phyloP scores from a whole-genome alignment of 306 rosid genomes.

The Rubus parviflorus region DNA sequence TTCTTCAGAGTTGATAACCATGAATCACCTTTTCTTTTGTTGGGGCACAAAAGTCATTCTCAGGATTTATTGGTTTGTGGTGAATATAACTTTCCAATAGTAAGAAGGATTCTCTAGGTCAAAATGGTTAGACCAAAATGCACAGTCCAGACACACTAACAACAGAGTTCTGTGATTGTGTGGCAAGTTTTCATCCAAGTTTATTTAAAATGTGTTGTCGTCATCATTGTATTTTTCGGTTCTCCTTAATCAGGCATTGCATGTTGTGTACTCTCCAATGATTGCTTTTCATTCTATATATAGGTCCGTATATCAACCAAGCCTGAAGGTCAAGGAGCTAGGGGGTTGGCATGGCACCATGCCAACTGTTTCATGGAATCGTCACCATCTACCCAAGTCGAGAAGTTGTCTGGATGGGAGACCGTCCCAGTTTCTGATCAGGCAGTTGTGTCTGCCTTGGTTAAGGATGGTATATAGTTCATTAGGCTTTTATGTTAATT shows the following conservation, averaged over 20 bases:
- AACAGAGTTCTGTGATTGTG: not conserved
- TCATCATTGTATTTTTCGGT: not conserved
- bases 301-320: conserved; percentile 84
- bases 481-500: conserved; percentile 17
- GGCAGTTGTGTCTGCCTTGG: conserved; percentile 53
- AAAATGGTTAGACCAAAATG: not conserved
- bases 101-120: not conserved
- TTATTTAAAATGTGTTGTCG: not conserved
- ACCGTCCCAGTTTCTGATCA: conserved; percentile 74
- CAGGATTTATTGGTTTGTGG: not conserved
- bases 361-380: conserved; percentile 74
- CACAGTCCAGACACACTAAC: not conserved
- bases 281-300: conserved; percentile 22
- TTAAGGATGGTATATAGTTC: conserved; percentile 49
- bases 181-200: not conserved
- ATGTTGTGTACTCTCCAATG: conserved; percentile 21
- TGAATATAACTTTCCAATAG: not conserved
- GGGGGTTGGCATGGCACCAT: conserved; percentile 85
- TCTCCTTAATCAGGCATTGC: not conserved
- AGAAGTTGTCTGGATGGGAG: conserved; percentile 84
- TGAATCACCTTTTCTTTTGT: not conserved
- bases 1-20: not conserved
- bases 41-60: not conserved
- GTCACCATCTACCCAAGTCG: conserved; percentile 63
- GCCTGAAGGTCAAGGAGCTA: conserved; percentile 80